Evolutionary conservation across 352 stramenopile species (phyloP).

Genomic region (Pythium rishiriense): DNA sequence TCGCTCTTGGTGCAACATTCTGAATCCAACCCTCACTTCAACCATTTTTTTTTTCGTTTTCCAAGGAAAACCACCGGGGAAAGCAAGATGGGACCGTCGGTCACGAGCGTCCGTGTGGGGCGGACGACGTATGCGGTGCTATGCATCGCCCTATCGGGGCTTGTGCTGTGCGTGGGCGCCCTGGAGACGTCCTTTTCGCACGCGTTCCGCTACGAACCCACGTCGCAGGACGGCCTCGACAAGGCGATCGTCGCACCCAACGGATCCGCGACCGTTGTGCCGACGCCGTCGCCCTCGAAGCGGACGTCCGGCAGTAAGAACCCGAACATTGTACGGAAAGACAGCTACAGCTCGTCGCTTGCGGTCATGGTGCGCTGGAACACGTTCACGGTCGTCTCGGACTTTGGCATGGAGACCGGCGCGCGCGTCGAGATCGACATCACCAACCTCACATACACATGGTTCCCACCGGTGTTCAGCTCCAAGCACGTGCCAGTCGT

Average conservation of each 20-base stretch:
- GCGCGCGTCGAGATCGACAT: conserved; percentile 46
- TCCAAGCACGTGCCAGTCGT: conserved; percentile 41
- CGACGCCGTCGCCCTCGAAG: not conserved
- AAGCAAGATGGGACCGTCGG: no score
- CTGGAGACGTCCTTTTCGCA: conserved; percentile 23
- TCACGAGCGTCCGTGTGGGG: no score
- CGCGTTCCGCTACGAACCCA: conserved; percentile 24
- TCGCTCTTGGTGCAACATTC: conserved; percentile 19
- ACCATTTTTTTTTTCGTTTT: not conserved
- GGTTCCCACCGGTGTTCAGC: conserved; percentile 12
- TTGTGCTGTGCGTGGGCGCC: not conserved
- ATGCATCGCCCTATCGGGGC: not conserved
- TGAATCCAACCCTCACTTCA: conserved; percentile 8
- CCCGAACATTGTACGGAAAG: not conserved
- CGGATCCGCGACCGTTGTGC: not conserved
- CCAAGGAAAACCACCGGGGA: not conserved
- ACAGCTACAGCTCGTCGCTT: conserved; percentile 17
- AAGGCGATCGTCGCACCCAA: not conserved
- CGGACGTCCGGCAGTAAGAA: not conserved
- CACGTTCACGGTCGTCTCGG: conserved; percentile 51
- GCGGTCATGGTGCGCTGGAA: conserved; percentile 53
- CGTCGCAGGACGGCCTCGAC: conserved; percentile 2
- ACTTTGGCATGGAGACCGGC: conserved; percentile 59
- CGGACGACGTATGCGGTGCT: conserved; percentile 2
- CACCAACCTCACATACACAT: conserved; percentile 29